Evolutionary conservation across 2,329 filamentous ascomycete species (phyloP).

Genomic region (Furcasterigmium sp.): DNA sequence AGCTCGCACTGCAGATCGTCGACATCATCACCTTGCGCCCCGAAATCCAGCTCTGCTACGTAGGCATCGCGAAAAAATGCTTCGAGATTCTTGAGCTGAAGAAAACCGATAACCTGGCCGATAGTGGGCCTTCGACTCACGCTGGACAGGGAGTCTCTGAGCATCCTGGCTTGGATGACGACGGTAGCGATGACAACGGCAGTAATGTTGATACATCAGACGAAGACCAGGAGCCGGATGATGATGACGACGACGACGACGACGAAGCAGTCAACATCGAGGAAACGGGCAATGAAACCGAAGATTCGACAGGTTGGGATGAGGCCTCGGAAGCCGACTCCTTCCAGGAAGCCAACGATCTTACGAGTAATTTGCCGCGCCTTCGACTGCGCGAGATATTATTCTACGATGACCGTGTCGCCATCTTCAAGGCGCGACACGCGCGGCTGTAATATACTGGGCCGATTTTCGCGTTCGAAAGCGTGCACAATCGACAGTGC

Average conservation of each 20-base stretch:
- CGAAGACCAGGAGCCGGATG: constrained; percentile 26
- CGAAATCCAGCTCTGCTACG: constrained; percentile 71
- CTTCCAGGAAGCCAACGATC: neutral
- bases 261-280: constrained; percentile 20
- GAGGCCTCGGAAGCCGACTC: constrained; percentile 36
- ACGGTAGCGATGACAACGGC: constrained; percentile 32
- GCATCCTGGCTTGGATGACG: constrained; percentile 22
- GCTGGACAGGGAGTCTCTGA: constrained; percentile 12
- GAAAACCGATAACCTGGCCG: constrained; percentile 31
- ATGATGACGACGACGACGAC: constrained; percentile 27
- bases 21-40: constrained; percentile 73
- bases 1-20: constrained; percentile 70
- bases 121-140: constrained; percentile 7
- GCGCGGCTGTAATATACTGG: constrained; percentile 40
- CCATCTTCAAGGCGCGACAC: constrained; percentile 73
- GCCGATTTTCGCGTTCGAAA: too few species aligned
- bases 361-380: constrained; percentile 39
- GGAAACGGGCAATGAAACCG: constrained; percentile 22
- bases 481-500: too few species aligned
- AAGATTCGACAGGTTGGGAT: constrained; percentile 21
- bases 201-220: constrained; percentile 27
- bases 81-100: constrained; percentile 72
- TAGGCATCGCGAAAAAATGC: constrained; percentile 72
- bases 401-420: constrained; percentile 79
- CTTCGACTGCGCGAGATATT: constrained; percentile 71